phyloP scores from a whole-genome alignment of 2,329 filamentous ascomycete genomes.

The Dothidotthia symphoricarpi region DNA sequence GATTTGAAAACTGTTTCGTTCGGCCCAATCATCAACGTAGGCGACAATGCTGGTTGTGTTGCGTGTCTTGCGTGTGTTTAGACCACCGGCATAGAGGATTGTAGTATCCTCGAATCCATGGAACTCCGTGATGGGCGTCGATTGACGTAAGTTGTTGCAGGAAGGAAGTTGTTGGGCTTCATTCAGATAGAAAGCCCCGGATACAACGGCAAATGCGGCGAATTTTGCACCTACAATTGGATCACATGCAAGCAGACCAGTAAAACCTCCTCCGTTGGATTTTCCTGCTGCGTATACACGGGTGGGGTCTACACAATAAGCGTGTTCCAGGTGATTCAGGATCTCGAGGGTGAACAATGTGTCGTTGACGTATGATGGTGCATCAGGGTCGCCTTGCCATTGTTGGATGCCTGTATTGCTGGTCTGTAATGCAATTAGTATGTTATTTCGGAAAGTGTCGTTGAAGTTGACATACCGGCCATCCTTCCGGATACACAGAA shows the following conservation, averaged over 20 bases:
- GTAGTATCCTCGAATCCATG: slow-evolving; percentile 46
- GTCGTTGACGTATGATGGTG: slow-evolving; percentile 43
- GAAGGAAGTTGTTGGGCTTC: slow-evolving; percentile 16
- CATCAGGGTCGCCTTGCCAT: slow-evolving; percentile 48
- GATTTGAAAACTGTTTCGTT: slow-evolving; percentile 33
- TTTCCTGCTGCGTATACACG: slow-evolving; percentile 53
- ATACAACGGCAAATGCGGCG: slow-evolving; percentile 52
- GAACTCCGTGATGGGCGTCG: slow-evolving; percentile 46
- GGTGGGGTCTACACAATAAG: slow-evolving; percentile 48
- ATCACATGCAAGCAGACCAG: slow-evolving; percentile 51
- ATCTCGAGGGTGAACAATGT: slow-evolving; percentile 48
- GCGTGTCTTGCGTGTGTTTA: slow-evolving; percentile 19
- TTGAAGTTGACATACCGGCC: slow-evolving; percentile 26
- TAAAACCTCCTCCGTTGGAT: slow-evolving; percentile 56
- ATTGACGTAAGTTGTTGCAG: slow-evolving; percentile 28
- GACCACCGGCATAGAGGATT: slow-evolving; percentile 44
- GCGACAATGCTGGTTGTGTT: slow-evolving; percentile 17
- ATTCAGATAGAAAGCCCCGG: slow-evolving; percentile 48
- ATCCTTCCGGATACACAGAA: slow-evolving; percentile 48
- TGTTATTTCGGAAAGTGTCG: no score
- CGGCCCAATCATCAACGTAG: slow-evolving; percentile 43
- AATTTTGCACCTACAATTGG: slow-evolving; percentile 44
- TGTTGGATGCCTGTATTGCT: slow-evolving; percentile 19
- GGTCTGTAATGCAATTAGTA: slow-evolving; percentile 7
- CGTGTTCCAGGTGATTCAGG: slow-evolving; percentile 39